These are phyloP conservation scores for Penicillium sp. DNA, from an alignment of 2,329 filamentous ascomycete species.

Conservation along the genomic window DNA sequence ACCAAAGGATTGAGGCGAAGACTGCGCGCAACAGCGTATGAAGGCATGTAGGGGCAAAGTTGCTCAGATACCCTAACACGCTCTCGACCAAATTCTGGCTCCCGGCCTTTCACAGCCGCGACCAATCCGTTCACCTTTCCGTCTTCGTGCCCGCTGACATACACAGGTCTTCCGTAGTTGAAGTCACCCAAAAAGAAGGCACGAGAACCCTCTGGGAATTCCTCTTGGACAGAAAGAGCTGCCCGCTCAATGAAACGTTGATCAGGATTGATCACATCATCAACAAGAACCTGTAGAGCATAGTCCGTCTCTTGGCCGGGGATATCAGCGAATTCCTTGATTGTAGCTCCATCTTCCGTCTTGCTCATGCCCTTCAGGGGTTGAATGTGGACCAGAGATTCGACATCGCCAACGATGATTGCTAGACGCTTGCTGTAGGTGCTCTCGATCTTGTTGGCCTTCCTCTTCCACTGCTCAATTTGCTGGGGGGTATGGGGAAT, in stretches of 20 bases:
- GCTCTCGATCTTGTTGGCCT: constrained; percentile 76
- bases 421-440: constrained; percentile 89
- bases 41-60: constrained; percentile 74
- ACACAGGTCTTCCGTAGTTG: constrained; percentile 85
- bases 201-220: constrained; percentile 77
- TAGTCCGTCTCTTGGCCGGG: constrained; percentile 84
- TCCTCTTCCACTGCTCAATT: constrained; percentile 79
- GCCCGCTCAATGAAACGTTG: constrained; percentile 87
- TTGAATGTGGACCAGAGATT: constrained; percentile 86
- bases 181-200: constrained; percentile 94
- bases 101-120: constrained; percentile 67
- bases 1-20: constrained; percentile 80
- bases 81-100: constrained; percentile 74
- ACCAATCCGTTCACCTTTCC: constrained; percentile 78
- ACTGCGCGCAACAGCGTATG: constrained; percentile 80
- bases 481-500: constrained; percentile 71
- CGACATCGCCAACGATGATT: constrained; percentile 79
- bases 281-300: constrained; percentile 86
- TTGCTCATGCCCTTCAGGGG: constrained; percentile 89
- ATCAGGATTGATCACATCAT: constrained; percentile 85
- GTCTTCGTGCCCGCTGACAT: constrained; percentile 69
- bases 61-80: constrained; percentile 70
- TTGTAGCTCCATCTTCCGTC: constrained; percentile 81
- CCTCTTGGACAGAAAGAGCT: constrained; percentile 84
- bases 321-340: constrained; percentile 90